phyloP scores from a whole-genome alignment of 2,329 filamentous ascomycete species.

The Aspergillus proliferans region DNA sequence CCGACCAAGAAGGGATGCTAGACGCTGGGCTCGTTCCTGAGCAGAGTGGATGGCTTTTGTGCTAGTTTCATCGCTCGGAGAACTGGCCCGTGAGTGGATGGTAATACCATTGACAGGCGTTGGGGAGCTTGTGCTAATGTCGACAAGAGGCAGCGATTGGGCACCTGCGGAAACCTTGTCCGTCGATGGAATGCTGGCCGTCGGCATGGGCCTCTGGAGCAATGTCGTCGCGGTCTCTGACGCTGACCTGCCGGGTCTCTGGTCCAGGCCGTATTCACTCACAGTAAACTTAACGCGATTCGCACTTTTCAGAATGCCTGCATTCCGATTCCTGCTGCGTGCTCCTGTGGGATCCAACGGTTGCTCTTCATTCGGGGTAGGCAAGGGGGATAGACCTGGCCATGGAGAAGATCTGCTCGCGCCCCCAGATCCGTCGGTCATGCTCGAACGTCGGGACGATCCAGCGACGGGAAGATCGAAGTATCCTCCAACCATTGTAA shows the following conservation, averaged over 20 bases:
- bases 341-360: constrained; percentile 17
- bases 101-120: constrained; percentile 23
- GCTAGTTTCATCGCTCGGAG: constrained; percentile 24
- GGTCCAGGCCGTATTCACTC: constrained; percentile 16
- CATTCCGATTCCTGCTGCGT: constrained; percentile 32
- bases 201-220: constrained; percentile 27
- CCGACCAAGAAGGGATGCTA: constrained; percentile 29
- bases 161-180: constrained; percentile 19
- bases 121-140: constrained; percentile 21
- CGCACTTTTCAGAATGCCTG: constrained; percentile 29
- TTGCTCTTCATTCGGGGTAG: constrained; percentile 18
- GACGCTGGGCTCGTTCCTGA: constrained; percentile 28
- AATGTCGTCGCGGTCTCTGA: constrained; percentile 22
- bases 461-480: constrained; percentile 24
- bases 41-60: constrained; percentile 25
- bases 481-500: constrained; percentile 27
- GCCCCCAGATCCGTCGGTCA: constrained; percentile 17
- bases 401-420: constrained; percentile 16
- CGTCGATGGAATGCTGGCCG: constrained; percentile 31
- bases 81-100: constrained; percentile 21
- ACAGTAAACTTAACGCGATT: constrained; percentile 31
- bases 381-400: constrained; percentile 20
- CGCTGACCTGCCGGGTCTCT: constrained; percentile 16
- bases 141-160: constrained; percentile 19
- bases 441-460: constrained; percentile 20